These are phyloP conservation scores for Bimuria novae-zelandiae DNA, from an alignment of 2,329 filamentous ascomycete genomes.

Conservation along the genomic window DNA sequence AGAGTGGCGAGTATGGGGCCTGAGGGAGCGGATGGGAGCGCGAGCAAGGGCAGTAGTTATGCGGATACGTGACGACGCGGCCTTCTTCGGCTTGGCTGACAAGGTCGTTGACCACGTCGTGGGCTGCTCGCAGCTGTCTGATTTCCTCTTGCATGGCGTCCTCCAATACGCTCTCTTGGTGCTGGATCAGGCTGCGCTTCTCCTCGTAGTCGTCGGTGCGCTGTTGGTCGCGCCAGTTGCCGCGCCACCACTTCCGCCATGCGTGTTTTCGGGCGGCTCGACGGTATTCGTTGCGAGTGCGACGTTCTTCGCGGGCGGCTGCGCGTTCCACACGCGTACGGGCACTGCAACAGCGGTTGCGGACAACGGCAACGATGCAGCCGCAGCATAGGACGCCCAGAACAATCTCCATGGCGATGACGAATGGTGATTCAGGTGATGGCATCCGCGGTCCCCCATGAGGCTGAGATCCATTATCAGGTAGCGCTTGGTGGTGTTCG, in stretches of 20 bases:
- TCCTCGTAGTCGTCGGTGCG: constrained; percentile 55
- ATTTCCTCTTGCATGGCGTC: constrained; percentile 53
- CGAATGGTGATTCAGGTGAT: constrained; percentile 32
- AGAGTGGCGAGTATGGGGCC: constrained; percentile 31
- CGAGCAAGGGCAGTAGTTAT: constrained; percentile 26
- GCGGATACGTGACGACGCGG: constrained; percentile 17
- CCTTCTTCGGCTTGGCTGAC: constrained; percentile 47
- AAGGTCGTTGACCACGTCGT: constrained; percentile 58
- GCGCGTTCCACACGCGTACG: constrained; percentile 58
- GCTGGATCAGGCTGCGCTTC: constrained; percentile 54
- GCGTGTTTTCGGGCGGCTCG: constrained; percentile 58
- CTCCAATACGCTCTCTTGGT: constrained; percentile 53
- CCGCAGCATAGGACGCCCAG: constrained; percentile 51
- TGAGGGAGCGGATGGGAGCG: constrained; percentile 14
- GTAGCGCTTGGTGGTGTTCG: not conserved
- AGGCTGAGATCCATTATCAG: not conserved
- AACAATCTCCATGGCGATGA: constrained; percentile 51
- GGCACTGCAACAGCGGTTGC: constrained; percentile 54
- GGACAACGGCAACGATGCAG: constrained; percentile 51
- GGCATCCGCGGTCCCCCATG: constrained; percentile 15
- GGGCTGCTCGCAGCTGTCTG: constrained; percentile 55
- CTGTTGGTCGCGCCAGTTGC: constrained; percentile 38
- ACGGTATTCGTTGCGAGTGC: constrained; percentile 57
- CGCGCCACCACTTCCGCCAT: constrained; percentile 57
- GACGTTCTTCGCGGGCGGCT: constrained; percentile 59